Evolutionary conservation across 1,284 basidiomycete species (phyloP).

Genomic region (Kwoniella shivajii): DNA sequence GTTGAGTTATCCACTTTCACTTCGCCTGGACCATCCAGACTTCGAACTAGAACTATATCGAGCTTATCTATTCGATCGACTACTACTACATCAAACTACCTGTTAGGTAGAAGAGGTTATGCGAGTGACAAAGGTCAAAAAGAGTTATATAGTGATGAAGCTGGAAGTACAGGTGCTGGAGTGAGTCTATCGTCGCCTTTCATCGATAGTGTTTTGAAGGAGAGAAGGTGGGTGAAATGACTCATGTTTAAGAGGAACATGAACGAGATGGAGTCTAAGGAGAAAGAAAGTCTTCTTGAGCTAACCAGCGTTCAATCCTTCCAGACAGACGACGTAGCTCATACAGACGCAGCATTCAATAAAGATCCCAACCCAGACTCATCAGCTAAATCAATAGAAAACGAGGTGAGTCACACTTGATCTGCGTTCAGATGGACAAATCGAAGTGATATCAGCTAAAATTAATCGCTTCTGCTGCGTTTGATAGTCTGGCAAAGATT

Average conservation of each 20-base stretch:
- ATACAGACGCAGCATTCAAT: slow-evolving; percentile 48
- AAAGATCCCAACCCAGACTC: slow-evolving; percentile 37
- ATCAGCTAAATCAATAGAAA: slow-evolving; percentile 33
- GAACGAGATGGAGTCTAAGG: background rate
- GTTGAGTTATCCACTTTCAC: slow-evolving; percentile 40
- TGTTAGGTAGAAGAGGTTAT: slow-evolving; percentile 31
- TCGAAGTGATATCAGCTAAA: background rate
- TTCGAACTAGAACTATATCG: slow-evolving; percentile 35
- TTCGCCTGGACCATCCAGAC: slow-evolving; percentile 29
- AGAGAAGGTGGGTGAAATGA: too few relatives aligned
- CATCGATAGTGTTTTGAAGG: background rate
- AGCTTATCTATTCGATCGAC: slow-evolving; percentile 19
- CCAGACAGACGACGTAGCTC: slow-evolving; percentile 48
- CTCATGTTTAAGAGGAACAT: too few relatives aligned
- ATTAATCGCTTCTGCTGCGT: background rate
- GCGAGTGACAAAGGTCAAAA: slow-evolving; percentile 44
- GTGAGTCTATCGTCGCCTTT: slow-evolving; percentile 24
- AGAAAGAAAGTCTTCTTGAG: too few relatives aligned
- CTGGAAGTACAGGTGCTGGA: slow-evolving; percentile 41
- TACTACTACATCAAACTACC: background rate
- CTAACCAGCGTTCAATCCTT: background rate
- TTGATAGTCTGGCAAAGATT: slow-evolving; percentile 45
- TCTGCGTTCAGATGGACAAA: too few relatives aligned
- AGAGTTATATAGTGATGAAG: slow-evolving; percentile 50
- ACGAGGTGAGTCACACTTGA: slow-evolving; percentile 47